Evolutionary conservation across 495 filamentous ascomycete species (phyloP).

Genomic region (Penicillium atrosanguineum): DNA sequence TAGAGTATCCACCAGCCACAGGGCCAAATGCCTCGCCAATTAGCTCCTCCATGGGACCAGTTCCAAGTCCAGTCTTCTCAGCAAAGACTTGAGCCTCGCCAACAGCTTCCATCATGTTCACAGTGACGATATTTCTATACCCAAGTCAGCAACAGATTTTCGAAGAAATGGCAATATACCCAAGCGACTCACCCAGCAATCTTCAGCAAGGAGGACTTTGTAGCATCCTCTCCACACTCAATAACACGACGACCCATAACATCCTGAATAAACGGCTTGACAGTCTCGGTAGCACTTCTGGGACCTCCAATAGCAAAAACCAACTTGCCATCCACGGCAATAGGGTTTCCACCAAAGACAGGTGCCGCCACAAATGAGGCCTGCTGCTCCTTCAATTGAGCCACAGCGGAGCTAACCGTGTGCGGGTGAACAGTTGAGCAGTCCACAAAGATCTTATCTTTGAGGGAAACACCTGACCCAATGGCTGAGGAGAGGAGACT

Average conservation of each 20-base stretch:
- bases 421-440: conserved; percentile 48
- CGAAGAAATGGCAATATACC: not conserved
- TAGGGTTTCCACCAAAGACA: conserved; percentile 45
- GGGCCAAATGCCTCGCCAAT: conserved; percentile 52
- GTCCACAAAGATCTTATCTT: conserved; percentile 49
- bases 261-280: conserved; percentile 46
- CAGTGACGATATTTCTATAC: conserved; percentile 44
- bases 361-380: conserved; percentile 43
- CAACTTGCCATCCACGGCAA: conserved; percentile 45
- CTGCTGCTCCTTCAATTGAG: conserved; percentile 32
- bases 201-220: conserved; percentile 44
- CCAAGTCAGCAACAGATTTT: conserved; percentile 1
- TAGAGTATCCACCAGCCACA: conserved; percentile 48
- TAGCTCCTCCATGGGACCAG: conserved; percentile 46
- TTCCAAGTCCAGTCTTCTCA: conserved; percentile 53
- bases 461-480: conserved; percentile 32
- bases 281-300: conserved; percentile 28
- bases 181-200: conserved; percentile 38
- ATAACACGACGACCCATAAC: conserved; percentile 47
- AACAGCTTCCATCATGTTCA: conserved; percentile 50
- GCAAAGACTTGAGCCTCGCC: conserved; percentile 55
- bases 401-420: conserved; percentile 34
- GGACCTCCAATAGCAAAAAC: conserved; percentile 47
- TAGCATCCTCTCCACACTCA: conserved; percentile 49
- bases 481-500: conserved; percentile 33